These are phyloP conservation scores for Plectosphaerella sp. DNA, from an alignment of 2,329 filamentous ascomycete genomes.

Conservation along the genomic window DNA sequence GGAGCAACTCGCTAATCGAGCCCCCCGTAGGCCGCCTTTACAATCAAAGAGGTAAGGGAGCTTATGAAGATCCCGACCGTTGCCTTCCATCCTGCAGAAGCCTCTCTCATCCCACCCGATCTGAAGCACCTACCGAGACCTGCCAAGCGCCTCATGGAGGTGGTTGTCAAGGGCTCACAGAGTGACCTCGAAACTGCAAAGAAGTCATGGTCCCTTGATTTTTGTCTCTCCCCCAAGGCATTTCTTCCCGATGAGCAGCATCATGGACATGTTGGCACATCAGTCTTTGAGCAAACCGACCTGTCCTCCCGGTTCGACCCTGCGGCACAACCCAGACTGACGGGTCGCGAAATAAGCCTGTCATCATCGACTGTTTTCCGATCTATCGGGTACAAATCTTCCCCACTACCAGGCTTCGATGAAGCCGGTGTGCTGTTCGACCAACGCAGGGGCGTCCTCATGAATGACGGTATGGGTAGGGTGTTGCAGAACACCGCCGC, in stretches of 20 bases:
- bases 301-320: conserved; percentile 53
- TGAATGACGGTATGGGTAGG: conserved; percentile 76
- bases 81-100: conserved; percentile 65
- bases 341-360: conserved; percentile 47
- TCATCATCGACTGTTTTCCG: conserved; percentile 75
- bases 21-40: conserved; percentile 74
- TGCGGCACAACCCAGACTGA: conserved; percentile 40
- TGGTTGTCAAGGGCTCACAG: conserved; percentile 71
- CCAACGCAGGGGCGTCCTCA: conserved; percentile 66
- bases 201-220: conserved; percentile 81
- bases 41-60: conserved; percentile 90
- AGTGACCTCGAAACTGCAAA: conserved; percentile 39
- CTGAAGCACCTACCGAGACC: conserved; percentile 69
- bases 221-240: conserved; percentile 71
- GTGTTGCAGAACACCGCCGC: conserved; percentile 38
- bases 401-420: conserved; percentile 68
- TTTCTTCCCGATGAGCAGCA: conserved; percentile 52
- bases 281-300: conserved; percentile 61
- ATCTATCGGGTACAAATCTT: conserved; percentile 91
- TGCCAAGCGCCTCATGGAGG: conserved; percentile 71
- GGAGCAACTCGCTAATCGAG: background rate
- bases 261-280: conserved; percentile 51
- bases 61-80: conserved; percentile 72
- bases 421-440: conserved; percentile 78
- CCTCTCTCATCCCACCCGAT: conserved; percentile 61